Percentiles rank a stretch among this genome's conserved stretches.
phyloP scores from a whole-genome alignment of 192 early-diverging fungal species.

The Coemansia sp. region DNA sequence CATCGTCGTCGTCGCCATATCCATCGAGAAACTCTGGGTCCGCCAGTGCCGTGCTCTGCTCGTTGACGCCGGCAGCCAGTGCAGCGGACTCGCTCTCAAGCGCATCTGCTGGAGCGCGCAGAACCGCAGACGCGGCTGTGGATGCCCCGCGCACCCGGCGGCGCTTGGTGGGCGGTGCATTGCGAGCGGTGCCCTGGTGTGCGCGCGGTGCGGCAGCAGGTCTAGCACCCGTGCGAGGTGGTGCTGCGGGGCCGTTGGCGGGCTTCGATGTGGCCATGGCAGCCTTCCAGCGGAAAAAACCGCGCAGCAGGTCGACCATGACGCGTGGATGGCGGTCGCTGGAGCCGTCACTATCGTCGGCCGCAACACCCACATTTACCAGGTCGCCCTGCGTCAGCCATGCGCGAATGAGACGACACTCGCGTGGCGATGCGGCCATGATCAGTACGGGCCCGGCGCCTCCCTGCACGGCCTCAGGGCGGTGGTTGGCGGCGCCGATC shows the following conservation, averaged over 20 bases:
- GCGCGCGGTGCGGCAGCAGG: not conserved
- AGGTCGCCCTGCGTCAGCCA: no score
- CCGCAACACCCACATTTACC: no score
- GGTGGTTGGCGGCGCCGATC: constrained; percentile 48
- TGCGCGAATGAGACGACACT: constrained; percentile 25
- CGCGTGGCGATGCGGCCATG: constrained; percentile 22
- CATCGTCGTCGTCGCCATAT: constrained; percentile 31
- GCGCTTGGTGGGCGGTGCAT: constrained; percentile 52
- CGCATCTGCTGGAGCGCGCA: constrained; percentile 32
- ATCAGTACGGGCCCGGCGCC: constrained; percentile 21
- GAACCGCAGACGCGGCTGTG: constrained; percentile 19
- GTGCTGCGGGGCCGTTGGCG: not conserved
- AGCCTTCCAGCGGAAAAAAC: constrained; percentile 77
- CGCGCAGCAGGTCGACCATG: constrained; percentile 53
- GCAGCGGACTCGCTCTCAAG: constrained; percentile 24
- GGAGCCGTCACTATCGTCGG: not conserved
- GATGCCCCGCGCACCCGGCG: constrained; percentile 51
- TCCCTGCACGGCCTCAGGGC: not conserved
- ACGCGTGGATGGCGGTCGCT: constrained; percentile 19
- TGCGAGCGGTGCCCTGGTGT: not conserved
- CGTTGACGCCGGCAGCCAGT: constrained; percentile 25
- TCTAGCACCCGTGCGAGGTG: not conserved
- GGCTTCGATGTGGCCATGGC: constrained; percentile 48
- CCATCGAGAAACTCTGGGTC: not conserved
- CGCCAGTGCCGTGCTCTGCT: not conserved